Base-by-base conservation (phyloP, 176 grass and related monocot genomes). In the Carex littledalei region DNA sequence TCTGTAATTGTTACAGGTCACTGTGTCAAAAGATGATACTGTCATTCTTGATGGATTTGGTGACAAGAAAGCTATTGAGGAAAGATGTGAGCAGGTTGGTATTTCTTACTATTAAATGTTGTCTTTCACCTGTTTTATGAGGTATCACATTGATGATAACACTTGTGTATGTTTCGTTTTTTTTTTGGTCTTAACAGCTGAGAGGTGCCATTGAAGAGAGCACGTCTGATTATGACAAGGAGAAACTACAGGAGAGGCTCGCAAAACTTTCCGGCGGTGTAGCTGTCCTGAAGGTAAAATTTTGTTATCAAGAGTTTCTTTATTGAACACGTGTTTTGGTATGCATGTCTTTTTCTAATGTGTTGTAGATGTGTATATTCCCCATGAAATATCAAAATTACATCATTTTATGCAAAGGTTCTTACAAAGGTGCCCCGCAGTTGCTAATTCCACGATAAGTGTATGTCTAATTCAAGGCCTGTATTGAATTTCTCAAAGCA, bases 251-350 rank as follows among this genome's bases (percentile, higher is more conserved):
- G 62, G 96, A 95, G 85, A 62, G 93, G 29, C 90, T 95, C 78
- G 96, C 96, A 1, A 95, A 99, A 84, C 90, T 99, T 71, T 99
- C 93, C 71, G 96, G 96, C n/a, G 96, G 96, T 88, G 91, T 99
- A 90, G 93, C 93, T 82, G 93, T 99, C 35, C 78, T 99, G 4
- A 99, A 99, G 96, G 96, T 98, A 58, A 85, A 43, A 9, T 64
- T 86, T 35, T 53, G 64, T 67, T 24, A 52, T 83, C 16, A 66
- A 50, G 20, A 69, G 0, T 41, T 43, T 6, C 18, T 69, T 15
- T 32, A 32, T 49, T 49, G 8, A 49, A 49, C 8, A 10, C 0
- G 8, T 49, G 9, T 49, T 8, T 59, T 59, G 16, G 17, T 59
- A 16, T 59, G 56, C 17, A 18, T 59, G 17, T n/a, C 16, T 59